A percentile compares a stretch with the other conserved stretches of the same genome.
These are phyloP conservation scores for Metschnikowia gelsemii DNA, from an alignment of 805 yeast genomes.

Conservation along the genomic window DNA sequence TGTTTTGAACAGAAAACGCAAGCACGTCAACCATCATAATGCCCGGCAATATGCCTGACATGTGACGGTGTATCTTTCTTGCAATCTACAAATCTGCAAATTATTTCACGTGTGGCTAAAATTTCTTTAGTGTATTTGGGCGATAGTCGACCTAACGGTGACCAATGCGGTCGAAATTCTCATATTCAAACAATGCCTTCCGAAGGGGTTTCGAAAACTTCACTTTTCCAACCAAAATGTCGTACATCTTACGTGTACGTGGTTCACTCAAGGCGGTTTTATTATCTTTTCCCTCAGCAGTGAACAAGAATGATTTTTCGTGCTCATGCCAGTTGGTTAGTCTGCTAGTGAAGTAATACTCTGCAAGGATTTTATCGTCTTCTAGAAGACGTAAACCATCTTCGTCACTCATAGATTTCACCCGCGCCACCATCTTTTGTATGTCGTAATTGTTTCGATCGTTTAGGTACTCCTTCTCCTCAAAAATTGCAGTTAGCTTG, in stretches of 20 bases:
- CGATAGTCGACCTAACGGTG: conserved; percentile 2
- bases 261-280: background rate
- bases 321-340: conserved; percentile 21
- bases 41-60: too few relatives aligned
- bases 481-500: conserved; percentile 15
- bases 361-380: conserved; percentile 23
- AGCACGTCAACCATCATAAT: too few relatives aligned
- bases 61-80: too few relatives aligned
- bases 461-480: conserved; percentile 4
- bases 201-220: conserved; percentile 12
- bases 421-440: conserved; percentile 18
- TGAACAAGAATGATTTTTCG: conserved; percentile 23
- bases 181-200: conserved; percentile 15
- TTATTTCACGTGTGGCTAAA: too few relatives aligned
- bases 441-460: conserved; percentile 4
- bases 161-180: conserved; percentile 8
- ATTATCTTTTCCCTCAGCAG: conserved; percentile 13
- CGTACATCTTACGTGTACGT: conserved; percentile 1
- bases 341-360: conserved; percentile 23
- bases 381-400: conserved; percentile 23
- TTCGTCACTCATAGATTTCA: conserved; percentile 27
- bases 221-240: conserved; percentile 8
- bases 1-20: too few relatives aligned
- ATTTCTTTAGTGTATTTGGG: background rate
- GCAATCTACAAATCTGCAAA: too few relatives aligned